These are phyloP conservation scores for Glycine tomentella DNA, from an alignment of 306 rosid species.

Conservation along the genomic window DNA sequence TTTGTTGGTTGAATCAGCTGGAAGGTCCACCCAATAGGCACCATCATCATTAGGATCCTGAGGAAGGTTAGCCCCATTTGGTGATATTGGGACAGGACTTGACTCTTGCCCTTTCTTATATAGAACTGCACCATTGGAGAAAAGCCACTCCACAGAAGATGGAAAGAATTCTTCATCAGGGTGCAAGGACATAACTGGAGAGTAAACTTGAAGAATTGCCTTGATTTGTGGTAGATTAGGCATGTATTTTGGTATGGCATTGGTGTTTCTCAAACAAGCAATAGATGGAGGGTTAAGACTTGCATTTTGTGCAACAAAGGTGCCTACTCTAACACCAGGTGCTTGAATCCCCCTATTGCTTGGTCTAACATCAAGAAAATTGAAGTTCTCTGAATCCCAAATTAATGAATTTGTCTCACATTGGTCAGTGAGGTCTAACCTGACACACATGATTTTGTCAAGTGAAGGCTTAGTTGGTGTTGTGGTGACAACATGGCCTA, in stretches of 20 bases:
- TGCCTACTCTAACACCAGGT: constrained; percentile 62
- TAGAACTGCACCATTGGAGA: constrained; percentile 68
- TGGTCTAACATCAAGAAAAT: constrained; percentile 63
- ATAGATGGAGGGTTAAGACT: constrained; percentile 30
- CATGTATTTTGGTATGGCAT: constrained; percentile 52
- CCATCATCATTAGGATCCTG: constrained; percentile 74
- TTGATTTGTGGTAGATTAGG: constrained; percentile 64
- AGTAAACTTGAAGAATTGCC: constrained; percentile 59
- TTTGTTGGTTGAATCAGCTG: constrained; percentile 49
- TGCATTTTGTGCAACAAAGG: constrained; percentile 57
- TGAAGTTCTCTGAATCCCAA: constrained; percentile 65
- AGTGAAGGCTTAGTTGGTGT: constrained; percentile 65
- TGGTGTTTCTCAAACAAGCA: constrained; percentile 68
- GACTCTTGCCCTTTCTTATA: constrained; percentile 59
- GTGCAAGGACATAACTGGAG: constrained; percentile 66
- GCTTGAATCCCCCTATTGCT: constrained; percentile 59
- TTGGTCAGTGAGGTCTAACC: constrained; percentile 69
- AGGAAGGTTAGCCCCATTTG: constrained; percentile 72
- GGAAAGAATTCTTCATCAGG: constrained; percentile 71
- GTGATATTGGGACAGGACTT: constrained; percentile 54
- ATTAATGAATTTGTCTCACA: constrained; percentile 59
- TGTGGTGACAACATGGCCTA: constrained; percentile 69
- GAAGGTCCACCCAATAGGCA: constrained; percentile 75
- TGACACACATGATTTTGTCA: constrained; percentile 70
- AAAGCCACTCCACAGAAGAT: constrained; percentile 75